Base-by-base conservation (phyloP, 2,329 filamentous ascomycete species). In the Chaetomium strumarium region DNA sequence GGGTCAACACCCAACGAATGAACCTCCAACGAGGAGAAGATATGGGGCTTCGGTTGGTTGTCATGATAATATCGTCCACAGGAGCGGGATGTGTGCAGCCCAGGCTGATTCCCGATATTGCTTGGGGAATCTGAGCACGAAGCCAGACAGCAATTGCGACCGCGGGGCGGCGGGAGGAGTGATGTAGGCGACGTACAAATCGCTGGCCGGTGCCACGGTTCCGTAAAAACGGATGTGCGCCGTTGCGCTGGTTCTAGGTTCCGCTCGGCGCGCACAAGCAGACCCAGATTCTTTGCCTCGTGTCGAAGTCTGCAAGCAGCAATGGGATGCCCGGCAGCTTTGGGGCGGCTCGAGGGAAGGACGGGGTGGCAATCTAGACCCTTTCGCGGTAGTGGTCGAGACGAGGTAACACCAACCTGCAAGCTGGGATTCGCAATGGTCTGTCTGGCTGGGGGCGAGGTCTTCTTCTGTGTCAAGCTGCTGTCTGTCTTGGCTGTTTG, bases 11-110 rank as follows among this genome's bases (percentile, higher is more conserved):
- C 70, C 69, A 68, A 64, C 69, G 67, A 66, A 72, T 63, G 64
- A 70, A 68, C 66, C 72, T 74, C 73, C 72, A 71, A 63, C 65
- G 66, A 66, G 70, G 72, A 71, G 70, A 72, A 63, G 62, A 65
- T 58, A 68, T 63, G 61, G 67, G 64, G 58, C 63, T 68, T 64
- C 64, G 69, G 66, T 70, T 70, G 67, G 67, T 69, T 66, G 68
- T 72, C 72, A 75, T 75, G 70, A 73, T 75, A 74, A 61, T 69
- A 59, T 66, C 60, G 61, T 62, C 61, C 56, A 55, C 62, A 62
- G 56, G 55, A 55, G 60, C 59, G 60, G 55, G 48, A 41, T 58
- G 49, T 46, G 54, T 53, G 56, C 56, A 56, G 58, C 58, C 47
- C 58, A 59, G 55, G 57, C 49, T 55, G 58, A 57, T 56, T 60